Evolutionary conservation across 148 eudicot genomes (phyloP), one percentile per base, ranked within the genome.

Genomic region (Fagopyrum homotropicum): DNA sequence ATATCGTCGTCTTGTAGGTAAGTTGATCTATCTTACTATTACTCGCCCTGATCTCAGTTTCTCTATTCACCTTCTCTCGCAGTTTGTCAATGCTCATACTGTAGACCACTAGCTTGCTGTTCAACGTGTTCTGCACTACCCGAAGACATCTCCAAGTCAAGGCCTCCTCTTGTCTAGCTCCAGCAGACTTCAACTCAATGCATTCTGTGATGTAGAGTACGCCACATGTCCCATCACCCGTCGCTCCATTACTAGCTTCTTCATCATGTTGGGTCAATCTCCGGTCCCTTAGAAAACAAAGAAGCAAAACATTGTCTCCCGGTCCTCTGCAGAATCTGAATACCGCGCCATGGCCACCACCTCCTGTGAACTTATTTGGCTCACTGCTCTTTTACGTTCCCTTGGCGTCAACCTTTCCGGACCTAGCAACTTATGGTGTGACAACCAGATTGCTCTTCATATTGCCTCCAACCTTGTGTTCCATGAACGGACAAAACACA

Each of bases 191-290:
- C n/a, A n/a, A n/a, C n/a, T n/a, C n/a, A n/a, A n/a, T n/a, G n/a
- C 4, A 26, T 74, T 51, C n/a, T 73, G 76, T 40, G 73, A 75
- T 45, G 12, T 75, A 0, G 77, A 79, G 7, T 79, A 61, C 75
- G 77, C 51, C 7, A 0, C 51, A 4, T 48, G 51, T 48, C 51
- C 9, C 6, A 0, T 48, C 9, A 48, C 51, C 10, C 9, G 51
- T 7, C 6, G 4, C 2, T 48, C 51, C 10, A 48, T 48, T 7
- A 75, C 75, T 0, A 70, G 60, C 0, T 79, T 56, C 17, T 14
- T n/a, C n/a, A n/a, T n/a, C n/a, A 43, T 69, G 2, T 40, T 79
- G 0, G 81, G 78, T 5, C 2, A 14, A 0, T 46, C 78, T 22
- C 75, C 17, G 0, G 45, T 79, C 4, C 75, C 75, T 0, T 69